Evolutionary conservation across 202 grass and related monocot genomes (phyloP).

Genomic region (Brachypodium distachyon): DNA sequence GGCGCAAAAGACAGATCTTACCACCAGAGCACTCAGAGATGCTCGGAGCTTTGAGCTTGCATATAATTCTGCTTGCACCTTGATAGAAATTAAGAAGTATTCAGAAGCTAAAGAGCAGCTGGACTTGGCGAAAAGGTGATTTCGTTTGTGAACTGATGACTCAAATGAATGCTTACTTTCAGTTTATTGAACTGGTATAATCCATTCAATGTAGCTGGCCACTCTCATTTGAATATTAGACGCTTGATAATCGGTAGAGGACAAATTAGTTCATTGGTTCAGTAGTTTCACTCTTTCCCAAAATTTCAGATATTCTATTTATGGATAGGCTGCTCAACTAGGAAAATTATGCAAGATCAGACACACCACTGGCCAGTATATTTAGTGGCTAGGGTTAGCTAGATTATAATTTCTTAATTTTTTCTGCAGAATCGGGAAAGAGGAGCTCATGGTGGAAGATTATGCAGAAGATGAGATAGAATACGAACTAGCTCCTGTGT

Average conservation of each 20-base stretch:
- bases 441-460: constrained; percentile 79
- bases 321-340: background rate
- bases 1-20: constrained; percentile 50
- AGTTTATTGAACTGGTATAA: background rate
- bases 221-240: background rate
- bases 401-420: constrained; percentile 10
- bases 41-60: constrained; percentile 78
- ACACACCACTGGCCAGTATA: background rate
- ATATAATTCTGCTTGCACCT: constrained; percentile 86
- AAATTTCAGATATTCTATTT: background rate
- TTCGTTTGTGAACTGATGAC: background rate
- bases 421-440: constrained; percentile 65
- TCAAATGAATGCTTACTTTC: background rate
- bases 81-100: constrained; percentile 87
- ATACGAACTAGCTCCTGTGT: constrained; percentile 73
- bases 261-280: background rate
- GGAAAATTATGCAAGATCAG: background rate
- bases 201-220: background rate
- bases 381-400: background rate
- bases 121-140: constrained; percentile 80
- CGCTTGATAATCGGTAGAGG: background rate
- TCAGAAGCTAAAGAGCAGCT: constrained; percentile 68
- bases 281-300: background rate
- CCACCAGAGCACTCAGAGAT: constrained; percentile 45
- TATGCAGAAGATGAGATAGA: constrained; percentile 62